Evolutionary conservation across 2,329 filamentous ascomycete genomes (phyloP).

Genomic region (Trichoderma guizhouense): DNA sequence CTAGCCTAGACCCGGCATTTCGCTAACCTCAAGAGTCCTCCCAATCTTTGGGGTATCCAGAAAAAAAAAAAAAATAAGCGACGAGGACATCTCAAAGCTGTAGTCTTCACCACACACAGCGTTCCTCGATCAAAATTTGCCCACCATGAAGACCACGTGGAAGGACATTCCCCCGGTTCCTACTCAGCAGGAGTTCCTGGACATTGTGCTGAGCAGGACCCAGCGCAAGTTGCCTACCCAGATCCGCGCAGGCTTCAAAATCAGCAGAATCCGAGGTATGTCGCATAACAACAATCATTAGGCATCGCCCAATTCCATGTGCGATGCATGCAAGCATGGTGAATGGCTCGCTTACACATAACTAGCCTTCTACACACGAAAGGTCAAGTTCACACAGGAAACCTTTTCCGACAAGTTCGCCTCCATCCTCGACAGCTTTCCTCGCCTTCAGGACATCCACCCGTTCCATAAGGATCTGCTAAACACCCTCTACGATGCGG

Average conservation of each 20-base stretch:
- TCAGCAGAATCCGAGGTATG: conserved; percentile 76
- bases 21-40: conserved; percentile 22
- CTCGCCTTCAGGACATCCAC: conserved; percentile 88
- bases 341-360: not conserved
- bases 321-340: not conserved
- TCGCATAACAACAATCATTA: conserved; percentile 7
- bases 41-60: conserved; percentile 22
- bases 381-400: conserved; percentile 97
- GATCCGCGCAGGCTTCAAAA: conserved; percentile 92
- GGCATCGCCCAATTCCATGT: not conserved
- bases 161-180: conserved; percentile 84
- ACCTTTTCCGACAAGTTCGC: conserved; percentile 93
- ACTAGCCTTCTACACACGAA: conserved; percentile 86
- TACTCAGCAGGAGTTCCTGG: conserved; percentile 91
- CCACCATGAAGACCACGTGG: conserved; percentile 61
- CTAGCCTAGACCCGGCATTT: conserved; percentile 26
- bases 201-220: conserved; percentile 92
- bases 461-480: conserved; percentile 81
- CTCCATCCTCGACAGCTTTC: conserved; percentile 88
- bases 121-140: conserved; percentile 25
- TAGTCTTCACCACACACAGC: conserved; percentile 4
- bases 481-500: conserved; percentile 97
- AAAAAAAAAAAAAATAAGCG: not conserved
- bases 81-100: conserved; percentile 12
- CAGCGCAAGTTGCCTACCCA: conserved; percentile 92